phyloP scores from a whole-genome alignment of 768 basidiomycete genomes.

The Agaricus subrufescens region DNA sequence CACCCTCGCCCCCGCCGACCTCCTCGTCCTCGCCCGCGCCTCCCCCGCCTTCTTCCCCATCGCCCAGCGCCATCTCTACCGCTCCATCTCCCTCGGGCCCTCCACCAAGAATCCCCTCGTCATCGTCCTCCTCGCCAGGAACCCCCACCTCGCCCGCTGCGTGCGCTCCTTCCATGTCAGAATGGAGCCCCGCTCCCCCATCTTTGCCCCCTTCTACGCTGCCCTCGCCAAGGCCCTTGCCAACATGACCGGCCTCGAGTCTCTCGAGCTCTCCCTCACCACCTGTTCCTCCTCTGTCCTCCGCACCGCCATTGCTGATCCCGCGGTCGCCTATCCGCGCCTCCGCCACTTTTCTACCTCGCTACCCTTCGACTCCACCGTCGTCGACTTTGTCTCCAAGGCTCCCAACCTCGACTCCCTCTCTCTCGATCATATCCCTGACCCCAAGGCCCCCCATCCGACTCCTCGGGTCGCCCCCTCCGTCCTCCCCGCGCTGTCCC shows the following conservation, averaged over 20 bases:
- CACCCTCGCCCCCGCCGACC: slow-evolving; percentile 26
- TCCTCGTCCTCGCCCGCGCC: slow-evolving; percentile 45
- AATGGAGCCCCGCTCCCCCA: slow-evolving; percentile 33
- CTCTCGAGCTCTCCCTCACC: slow-evolving; percentile 53
- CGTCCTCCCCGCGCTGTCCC: slow-evolving; percentile 40
- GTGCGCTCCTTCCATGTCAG: slow-evolving; percentile 62
- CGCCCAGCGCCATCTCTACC: slow-evolving; percentile 62
- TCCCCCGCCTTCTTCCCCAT: slow-evolving; percentile 36
- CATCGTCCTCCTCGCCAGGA: slow-evolving; percentile 51
- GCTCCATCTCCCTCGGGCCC: slow-evolving; percentile 44
- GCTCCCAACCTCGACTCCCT: slow-evolving; percentile 53
- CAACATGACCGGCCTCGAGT: slow-evolving; percentile 56
- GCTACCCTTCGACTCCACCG: slow-evolving; percentile 54
- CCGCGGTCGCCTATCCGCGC: slow-evolving; percentile 32
- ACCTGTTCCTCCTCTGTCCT: slow-evolving; percentile 47
- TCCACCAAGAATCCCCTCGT: slow-evolving; percentile 41
- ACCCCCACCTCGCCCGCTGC: slow-evolving; percentile 50
- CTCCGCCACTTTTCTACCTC: slow-evolving; percentile 56
- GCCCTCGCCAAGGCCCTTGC: slow-evolving; percentile 48
- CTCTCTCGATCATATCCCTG: slow-evolving; percentile 41
- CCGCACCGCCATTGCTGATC: slow-evolving; percentile 15
- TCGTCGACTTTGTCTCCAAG: slow-evolving; percentile 54
- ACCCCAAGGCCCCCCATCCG: slow-evolving; percentile 16
- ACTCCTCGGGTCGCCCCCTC: slow-evolving; percentile 30
- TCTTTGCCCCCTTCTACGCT: slow-evolving; percentile 44